Base-by-base conservation (phyloP, 768 basidiomycete genomes). In the Lentinula sp. region DNA sequence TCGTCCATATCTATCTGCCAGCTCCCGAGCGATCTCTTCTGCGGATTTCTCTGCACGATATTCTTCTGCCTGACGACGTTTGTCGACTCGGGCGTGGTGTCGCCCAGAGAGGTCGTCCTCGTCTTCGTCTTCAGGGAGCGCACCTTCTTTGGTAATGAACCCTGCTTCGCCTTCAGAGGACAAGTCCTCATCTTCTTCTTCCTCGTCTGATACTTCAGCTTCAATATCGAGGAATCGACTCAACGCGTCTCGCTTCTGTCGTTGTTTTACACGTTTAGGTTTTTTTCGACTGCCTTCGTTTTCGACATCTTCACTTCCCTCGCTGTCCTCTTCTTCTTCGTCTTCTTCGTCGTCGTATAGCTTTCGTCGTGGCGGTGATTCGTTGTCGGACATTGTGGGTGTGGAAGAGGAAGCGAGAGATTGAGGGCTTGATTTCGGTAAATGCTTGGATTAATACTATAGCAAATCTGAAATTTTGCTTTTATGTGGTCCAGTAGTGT, bases 201-300 rank as follows among this genome's bases (percentile, higher is more conserved):
- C 96, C 18, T 98, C 97, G 34, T 97, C 95, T 66, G 94, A 94
- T 18, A 96, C 95, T 70, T 94, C 93, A 59, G 94, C 95, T 76
- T 96, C 93, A 60, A 95, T 82, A 84, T 98, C 97, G 66, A 98
- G 79, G 87, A 95, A 99, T 65, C 88, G 87, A 70, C 85, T 90
- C 28, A 84, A 81, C 16, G 80, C 77, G 58, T 76, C 74, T 54
- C 84, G 83, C 73, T 83, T 88, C 71, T 89, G 88, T 62, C 86
- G 83, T 62, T 82, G 85, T 85, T 89, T 89, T 59, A 80, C 77
- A 46, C 84, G 80, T 71, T 88, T 88, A 6, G 37, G 37, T 39
- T 39, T 39, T 67, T 75, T 81, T 42, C 78, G 78, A 62, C 78
- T 75, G 65, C 78, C 66, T 31, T 84, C 76, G 61, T 75, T 61